phyloP scores from a whole-genome alignment of 2,329 filamentous ascomycete species.

The Colletotrichum sojae region DNA sequence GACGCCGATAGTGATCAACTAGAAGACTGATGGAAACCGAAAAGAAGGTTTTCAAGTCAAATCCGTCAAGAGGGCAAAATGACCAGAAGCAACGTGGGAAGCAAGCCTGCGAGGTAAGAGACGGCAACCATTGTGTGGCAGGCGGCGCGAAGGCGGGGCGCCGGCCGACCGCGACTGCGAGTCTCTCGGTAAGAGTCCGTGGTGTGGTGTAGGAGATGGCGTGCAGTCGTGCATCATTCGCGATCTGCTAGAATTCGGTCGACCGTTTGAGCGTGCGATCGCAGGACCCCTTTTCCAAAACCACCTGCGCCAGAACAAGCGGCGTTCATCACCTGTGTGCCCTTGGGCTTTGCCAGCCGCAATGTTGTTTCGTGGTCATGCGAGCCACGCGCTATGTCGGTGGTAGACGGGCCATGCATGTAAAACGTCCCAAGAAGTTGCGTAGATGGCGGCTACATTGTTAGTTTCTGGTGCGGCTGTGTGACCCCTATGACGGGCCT shows the following conservation, averaged over 20 bases:
- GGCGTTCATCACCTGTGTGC: not conserved
- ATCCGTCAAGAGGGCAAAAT: not conserved
- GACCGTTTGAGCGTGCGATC: constrained; percentile 23
- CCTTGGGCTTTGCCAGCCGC: not conserved
- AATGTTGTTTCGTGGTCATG: constrained; percentile 1
- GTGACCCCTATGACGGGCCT: not conserved
- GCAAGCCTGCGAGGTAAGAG: not conserved
- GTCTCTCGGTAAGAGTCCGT: constrained; percentile 16
- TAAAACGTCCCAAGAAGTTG: constrained; percentile 20
- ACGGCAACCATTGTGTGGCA: constrained; percentile 1
- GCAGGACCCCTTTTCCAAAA: not conserved
- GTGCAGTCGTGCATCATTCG: constrained; percentile 27
- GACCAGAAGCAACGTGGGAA: not conserved
- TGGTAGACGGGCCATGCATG: not conserved
- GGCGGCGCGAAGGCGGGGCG: not conserved
- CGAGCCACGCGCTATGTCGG: constrained; percentile 7
- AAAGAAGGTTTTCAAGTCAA: constrained; percentile 15
- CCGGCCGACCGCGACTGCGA: not conserved
- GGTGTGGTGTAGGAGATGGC: constrained; percentile 9
- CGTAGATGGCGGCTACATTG: not conserved
- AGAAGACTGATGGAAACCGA: not conserved
- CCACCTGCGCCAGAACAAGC: not conserved
- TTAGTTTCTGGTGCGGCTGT: constrained; percentile 4
- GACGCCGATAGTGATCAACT: not conserved
- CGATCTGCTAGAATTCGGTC: constrained; percentile 33